Conservation (phyloP, 805 yeast genomes). For the Blastobotrys mokoenaii region DNA sequence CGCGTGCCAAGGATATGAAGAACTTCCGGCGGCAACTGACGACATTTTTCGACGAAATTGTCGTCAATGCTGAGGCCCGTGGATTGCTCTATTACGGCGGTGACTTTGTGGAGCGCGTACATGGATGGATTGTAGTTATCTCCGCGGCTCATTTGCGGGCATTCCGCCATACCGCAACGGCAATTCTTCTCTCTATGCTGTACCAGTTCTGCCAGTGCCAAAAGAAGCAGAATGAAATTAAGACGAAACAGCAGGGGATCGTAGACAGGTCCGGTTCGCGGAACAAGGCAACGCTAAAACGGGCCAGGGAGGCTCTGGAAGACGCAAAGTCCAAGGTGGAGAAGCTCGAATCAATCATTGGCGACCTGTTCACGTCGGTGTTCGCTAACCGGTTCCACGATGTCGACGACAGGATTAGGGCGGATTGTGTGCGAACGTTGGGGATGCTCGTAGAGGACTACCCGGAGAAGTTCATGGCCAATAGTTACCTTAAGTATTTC, state of each 20-base stretch:
- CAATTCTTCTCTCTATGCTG: constrained; percentile 50
- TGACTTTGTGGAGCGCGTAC: constrained; percentile 39
- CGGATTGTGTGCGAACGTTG: constrained; percentile 54
- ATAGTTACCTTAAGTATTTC: constrained; percentile 61
- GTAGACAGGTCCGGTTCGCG: constrained; percentile 3
- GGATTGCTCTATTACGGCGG: constrained; percentile 12
- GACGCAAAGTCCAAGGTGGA: constrained; percentile 6
- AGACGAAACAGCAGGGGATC: constrained; percentile 3
- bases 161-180: constrained; percentile 59
- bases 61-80: constrained; percentile 8
- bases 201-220: constrained; percentile 46
- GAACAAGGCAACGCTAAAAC: constrained; percentile 1
- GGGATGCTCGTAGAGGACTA: constrained; percentile 64
- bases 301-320: constrained; percentile 7
- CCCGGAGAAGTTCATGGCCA: constrained; percentile 66
- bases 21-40: constrained; percentile 46
- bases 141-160: constrained; percentile 64
- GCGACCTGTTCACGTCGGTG: constrained; percentile 56
- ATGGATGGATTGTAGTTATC: constrained; percentile 66
- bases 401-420: constrained; percentile 61
- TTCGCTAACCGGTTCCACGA: constrained; percentile 77
- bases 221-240: constrained; percentile 7
- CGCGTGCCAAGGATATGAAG: constrained; percentile 40
- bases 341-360: constrained; percentile 33
- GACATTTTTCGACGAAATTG: constrained; percentile 37